These are phyloP conservation scores for Paramecium primaurelia DNA, from an alignment of 73 alveolate species.

Conservation along the genomic window DNA sequence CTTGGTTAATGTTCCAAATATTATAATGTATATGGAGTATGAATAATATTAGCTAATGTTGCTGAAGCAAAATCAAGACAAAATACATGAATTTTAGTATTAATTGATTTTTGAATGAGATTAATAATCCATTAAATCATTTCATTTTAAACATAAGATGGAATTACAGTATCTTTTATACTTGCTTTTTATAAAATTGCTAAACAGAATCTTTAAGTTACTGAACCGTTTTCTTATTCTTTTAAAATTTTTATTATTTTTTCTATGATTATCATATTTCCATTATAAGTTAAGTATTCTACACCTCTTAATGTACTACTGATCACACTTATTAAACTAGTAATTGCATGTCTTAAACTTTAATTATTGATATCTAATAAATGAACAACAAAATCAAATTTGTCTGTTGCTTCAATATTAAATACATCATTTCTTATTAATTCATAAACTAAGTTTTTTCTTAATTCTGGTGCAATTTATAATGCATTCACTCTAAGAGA, in stretches of 20 bases:
- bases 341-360: slow-evolving; percentile 92
- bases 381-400: slow-evolving; percentile 79
- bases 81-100: slow-evolving; percentile 84
- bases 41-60: slow-evolving; percentile 91
- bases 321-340: slow-evolving; percentile 88
- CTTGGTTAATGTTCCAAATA: slow-evolving; percentile 78
- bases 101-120: slow-evolving; percentile 65
- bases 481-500: slow-evolving; percentile 96
- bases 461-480: slow-evolving; percentile 93
- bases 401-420: slow-evolving; percentile 77
- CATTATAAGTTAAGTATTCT: slow-evolving; percentile 83
- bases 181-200: slow-evolving; percentile 95
- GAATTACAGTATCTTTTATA: slow-evolving; percentile 87
- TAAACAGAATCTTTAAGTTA: slow-evolving; percentile 89
- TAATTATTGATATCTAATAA: slow-evolving; percentile 80
- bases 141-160: slow-evolving; percentile 75
- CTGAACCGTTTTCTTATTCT: slow-evolving; percentile 96
- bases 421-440: slow-evolving; percentile 91
- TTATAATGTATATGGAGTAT: slow-evolving; percentile 84
- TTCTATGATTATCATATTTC: slow-evolving; percentile 76
- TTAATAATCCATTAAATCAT: slow-evolving; percentile 80
- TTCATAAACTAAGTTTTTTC: slow-evolving; percentile 87
- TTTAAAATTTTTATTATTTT: slow-evolving; percentile 89
- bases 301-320: slow-evolving; percentile 92
- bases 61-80: slow-evolving; percentile 94